Evolutionary conservation across 176 grass and related monocot genomes (phyloP).

Genomic region (Thinopyrum elongatum): DNA sequence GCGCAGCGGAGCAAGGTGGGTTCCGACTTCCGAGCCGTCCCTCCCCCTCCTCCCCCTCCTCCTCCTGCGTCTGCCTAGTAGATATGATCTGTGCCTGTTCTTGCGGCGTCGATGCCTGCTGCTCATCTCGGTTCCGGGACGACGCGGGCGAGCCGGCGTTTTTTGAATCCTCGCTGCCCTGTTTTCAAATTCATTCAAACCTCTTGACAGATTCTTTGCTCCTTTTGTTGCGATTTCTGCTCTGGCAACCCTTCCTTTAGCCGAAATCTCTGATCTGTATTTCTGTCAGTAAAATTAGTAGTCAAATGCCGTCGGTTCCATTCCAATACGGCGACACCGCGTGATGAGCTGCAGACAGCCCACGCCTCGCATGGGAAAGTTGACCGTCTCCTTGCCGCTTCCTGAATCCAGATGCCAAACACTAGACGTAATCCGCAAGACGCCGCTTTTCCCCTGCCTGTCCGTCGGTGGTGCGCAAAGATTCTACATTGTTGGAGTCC

Average conservation of each 20-base stretch:
- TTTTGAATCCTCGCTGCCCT: background rate
- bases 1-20: conserved; percentile 72
- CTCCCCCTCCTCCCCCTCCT: background rate
- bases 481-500: background rate
- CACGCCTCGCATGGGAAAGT: conserved; percentile 36
- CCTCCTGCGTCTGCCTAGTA: background rate
- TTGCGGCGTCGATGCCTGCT: background rate
- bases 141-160: background rate
- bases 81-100: background rate
- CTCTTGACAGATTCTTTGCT: background rate
- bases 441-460: conserved; percentile 14
- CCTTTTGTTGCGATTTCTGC: background rate
- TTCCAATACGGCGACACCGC: background rate
- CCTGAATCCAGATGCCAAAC: conserved; percentile 28
- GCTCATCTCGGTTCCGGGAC: background rate
- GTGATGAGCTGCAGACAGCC: conserved; percentile 29
- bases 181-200: background rate
- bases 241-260: background rate
- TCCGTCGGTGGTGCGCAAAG: conserved; percentile 10
- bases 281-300: background rate
- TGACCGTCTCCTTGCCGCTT: conserved; percentile 28
- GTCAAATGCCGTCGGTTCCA: conserved; percentile 24
- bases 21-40: background rate
- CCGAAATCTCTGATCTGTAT: background rate
- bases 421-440: background rate